Evolutionary conservation across 2,329 filamentous ascomycete genomes (phyloP).

Genomic region (Elsinoe fawcettii): DNA sequence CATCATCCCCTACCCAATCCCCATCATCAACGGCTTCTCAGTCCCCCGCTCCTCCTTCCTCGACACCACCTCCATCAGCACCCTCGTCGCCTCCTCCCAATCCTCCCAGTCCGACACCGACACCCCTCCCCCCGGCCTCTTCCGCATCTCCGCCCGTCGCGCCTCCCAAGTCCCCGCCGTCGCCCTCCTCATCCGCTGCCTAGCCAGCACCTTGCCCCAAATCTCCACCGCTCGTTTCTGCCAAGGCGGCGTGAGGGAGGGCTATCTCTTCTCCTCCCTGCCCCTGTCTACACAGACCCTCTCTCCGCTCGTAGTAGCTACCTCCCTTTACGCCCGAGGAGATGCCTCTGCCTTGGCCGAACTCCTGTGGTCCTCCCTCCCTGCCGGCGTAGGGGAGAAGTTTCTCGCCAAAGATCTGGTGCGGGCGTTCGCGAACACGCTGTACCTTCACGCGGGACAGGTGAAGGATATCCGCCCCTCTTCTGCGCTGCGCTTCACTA

Average conservation of each 20-base stretch:
- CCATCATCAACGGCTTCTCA: conserved; percentile 71
- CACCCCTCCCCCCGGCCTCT: conserved; percentile 34
- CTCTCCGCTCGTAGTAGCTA: conserved; percentile 60
- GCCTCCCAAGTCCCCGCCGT: conserved; percentile 79
- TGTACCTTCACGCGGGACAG: conserved; percentile 42
- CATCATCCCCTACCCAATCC: conserved; percentile 72
- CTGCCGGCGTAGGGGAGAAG: conserved; percentile 23
- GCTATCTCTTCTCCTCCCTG: conserved; percentile 67
- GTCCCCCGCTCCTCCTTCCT: conserved; percentile 56
- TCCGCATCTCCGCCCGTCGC: conserved; percentile 71
- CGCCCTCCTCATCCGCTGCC: conserved; percentile 66
- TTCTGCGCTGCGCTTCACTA: conserved; percentile 63
- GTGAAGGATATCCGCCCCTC: conserved; percentile 49
- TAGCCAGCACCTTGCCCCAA: conserved; percentile 60
- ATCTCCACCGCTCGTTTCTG: conserved; percentile 75
- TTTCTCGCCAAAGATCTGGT: conserved; percentile 42
- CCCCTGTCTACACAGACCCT: conserved; percentile 51
- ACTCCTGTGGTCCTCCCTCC: conserved; percentile 44
- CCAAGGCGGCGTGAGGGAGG: conserved; percentile 79
- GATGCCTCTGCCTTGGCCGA: conserved; percentile 39
- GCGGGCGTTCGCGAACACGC: conserved; percentile 51
- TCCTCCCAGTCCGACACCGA: neutral
- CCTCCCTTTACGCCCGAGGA: conserved; percentile 40
- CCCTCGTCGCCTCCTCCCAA: conserved; percentile 28
- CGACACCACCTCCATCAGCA: conserved; percentile 40